These are phyloP conservation scores for Cinnamomum chago DNA, from an alignment of 164 flowering plant genomes.

Conservation along the genomic window DNA sequence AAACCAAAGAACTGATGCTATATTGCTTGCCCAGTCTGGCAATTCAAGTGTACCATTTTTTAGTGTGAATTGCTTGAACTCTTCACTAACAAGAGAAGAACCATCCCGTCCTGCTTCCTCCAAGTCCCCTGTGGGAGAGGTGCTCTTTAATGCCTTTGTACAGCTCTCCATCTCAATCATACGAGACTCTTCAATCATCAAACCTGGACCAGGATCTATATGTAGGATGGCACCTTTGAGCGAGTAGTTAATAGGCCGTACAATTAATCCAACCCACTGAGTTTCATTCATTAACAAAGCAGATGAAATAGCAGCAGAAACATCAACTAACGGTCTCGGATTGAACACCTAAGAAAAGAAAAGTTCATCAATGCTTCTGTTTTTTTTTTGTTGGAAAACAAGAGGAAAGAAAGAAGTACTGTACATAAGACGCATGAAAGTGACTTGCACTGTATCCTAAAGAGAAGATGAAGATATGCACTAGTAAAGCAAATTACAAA, in stretches of 20 bases:
- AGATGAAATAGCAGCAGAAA: conserved; percentile 81
- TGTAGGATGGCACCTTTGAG: conserved; percentile 83
- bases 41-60: conserved; percentile 60
- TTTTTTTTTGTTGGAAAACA: background rate
- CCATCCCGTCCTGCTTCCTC: conserved; percentile 15
- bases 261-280: conserved; percentile 91
- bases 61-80: conserved; percentile 44
- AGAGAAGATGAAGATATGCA: background rate
- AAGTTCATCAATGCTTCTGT: background rate
- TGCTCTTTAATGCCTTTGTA: conserved; percentile 19
- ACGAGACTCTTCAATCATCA: conserved; percentile 61
- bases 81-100: conserved; percentile 24
- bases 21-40: conserved; percentile 86
- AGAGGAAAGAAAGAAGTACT: background rate
- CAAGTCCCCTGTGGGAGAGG: conserved; percentile 10
- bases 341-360: conserved; percentile 57
- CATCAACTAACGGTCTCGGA: conserved; percentile 95
- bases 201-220: conserved; percentile 94
- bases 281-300: conserved; percentile 89
- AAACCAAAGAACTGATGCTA: conserved; percentile 77
- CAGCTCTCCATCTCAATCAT: conserved; percentile 73
- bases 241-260: conserved; percentile 78
- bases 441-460: background rate
- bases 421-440: background rate
- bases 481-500: background rate